Base-by-base conservation (phyloP, 352 stramenopile species). In the Phytophthora constricta region DNA sequence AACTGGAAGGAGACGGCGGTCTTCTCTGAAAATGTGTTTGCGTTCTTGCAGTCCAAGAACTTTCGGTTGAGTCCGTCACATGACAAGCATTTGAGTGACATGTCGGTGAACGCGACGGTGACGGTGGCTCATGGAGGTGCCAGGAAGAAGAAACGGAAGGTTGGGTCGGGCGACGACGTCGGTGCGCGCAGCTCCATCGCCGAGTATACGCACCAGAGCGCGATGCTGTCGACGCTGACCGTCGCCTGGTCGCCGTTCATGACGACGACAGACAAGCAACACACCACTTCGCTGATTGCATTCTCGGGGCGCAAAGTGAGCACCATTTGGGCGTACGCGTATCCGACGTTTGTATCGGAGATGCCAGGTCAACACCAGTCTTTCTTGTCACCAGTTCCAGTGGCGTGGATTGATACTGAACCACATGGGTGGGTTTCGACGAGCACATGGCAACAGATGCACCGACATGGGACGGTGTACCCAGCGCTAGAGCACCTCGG, bases 191-290 rank as follows among this genome's bases (percentile, higher is more conserved):
- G 79, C 39, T 71, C 82, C 1, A 70, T 93, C 26, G 73, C 62
- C 1, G 80, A 90, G 58, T 95, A 92, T 49, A 70, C 83, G 8
- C 76, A 88, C 7, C 67, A 65, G 54, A 89, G 78, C 28, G 79
- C 71, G 3, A 68, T 95, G 37, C 65, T 93, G 41, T 76, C 80
- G 26, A 93, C 86, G 22, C 65, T 91, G 25, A 77, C 80, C 10
- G 59, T 92, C 16, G 85, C 85, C 16, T 95, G 87, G 87, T 95
- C 87, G 5, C 72, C 77, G 7, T 91, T 91, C 20, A 71, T 90
- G 53, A 53, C 74, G 14, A 79, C 73, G 5, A 5, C 33, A 2
- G 77, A 90, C 23, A 70, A 72, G 31, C 78, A 79, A 14, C 58
- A 58, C 39, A 83, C 73, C 25, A 87, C 76, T 50, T 95, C 87